Evolutionary conservation across 2,329 filamentous ascomycete genomes (phyloP), one percentile per base, ranked within the genome.

Genomic region (Rutstroemia sydowiana): DNA sequence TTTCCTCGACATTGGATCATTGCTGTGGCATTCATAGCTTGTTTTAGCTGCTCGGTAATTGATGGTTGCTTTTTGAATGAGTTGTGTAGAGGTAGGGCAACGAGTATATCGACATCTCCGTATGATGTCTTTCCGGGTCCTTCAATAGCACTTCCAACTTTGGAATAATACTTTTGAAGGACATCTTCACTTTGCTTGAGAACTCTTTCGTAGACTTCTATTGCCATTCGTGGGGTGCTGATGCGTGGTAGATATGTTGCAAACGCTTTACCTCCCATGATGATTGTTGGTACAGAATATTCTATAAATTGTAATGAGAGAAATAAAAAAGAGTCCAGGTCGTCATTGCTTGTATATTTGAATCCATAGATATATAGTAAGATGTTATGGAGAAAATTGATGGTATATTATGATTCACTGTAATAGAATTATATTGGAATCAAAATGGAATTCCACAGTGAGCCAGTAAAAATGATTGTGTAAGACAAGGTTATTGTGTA

Each of bases 101-200:
- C 75, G 1, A 89, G 66, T 53, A 91, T 73, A 66, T 93, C 88
- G 34, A 95, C 70, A 58, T 93, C 88, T 18, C 88, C 88, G 61
- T 81, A 77, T 59, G 82, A 78, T 0, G 58, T 39, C 66, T 93
- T 93, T 1, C 66, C 82, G 0, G 87, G 87, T 0, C 79, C 84
- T 58, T 89, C 85, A 26, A 84, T 77, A 0, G 86, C 82, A 0
- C 76, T 73, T 1, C 73, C 75, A 4, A 86, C 79, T 7, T 69
- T 70, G 0, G 68, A 49, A 59, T 79, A 88, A 3, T 84, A 67
- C 1, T 69, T 59, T 1, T 68, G 66, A 0, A 87, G 73, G 2
- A 73, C 65, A 0, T 62, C 52, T 23, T 73, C 69, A 54, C 75
- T 78, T 0, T 70, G 61, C 0, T 65, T 56, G 20, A 77, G 77